phyloP scores from a whole-genome alignment of 306 rosid species.

The Pterocarpus santalinus region DNA sequence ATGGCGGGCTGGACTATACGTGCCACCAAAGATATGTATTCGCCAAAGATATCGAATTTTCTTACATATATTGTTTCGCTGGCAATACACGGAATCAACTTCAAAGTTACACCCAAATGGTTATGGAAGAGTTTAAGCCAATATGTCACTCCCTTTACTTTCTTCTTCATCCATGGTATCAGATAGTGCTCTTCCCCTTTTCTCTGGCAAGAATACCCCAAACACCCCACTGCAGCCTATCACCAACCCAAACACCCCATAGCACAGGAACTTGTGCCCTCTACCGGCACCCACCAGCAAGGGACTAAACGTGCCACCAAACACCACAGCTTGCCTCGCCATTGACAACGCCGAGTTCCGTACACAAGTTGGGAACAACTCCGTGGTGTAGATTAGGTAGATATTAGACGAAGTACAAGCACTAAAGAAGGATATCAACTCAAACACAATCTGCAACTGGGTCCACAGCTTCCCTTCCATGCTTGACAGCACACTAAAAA shows the following conservation, averaged over 20 bases:
- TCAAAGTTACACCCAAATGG: neutral
- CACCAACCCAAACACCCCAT: constrained; percentile 69
- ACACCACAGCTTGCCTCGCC: constrained; percentile 74
- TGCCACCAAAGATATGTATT: neutral
- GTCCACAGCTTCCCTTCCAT: constrained; percentile 42
- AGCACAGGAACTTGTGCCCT: constrained; percentile 51
- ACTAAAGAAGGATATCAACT: constrained; percentile 65
- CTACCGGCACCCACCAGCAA: constrained; percentile 63
- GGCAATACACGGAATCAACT: neutral
- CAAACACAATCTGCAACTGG: constrained; percentile 55
- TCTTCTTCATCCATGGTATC: constrained; percentile 78
- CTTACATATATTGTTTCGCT: neutral
- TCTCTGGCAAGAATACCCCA: constrained; percentile 66
- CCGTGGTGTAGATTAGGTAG: constrained; percentile 58
- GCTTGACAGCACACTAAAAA: constrained; percentile 58
- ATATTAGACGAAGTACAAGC: constrained; percentile 58
- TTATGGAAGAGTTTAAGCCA: neutral
- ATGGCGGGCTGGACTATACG: neutral
- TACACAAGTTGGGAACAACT: constrained; percentile 75
- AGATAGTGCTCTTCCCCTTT: constrained; percentile 58
- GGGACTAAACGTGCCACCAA: constrained; percentile 73
- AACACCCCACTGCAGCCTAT: constrained; percentile 60
- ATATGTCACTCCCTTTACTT: constrained; percentile 13
- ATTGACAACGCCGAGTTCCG: constrained; percentile 71
- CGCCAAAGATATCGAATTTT: neutral